Evolutionary conservation across 257 asterid genomes (phyloP), one percentile per base, ranked within the genome.

Genomic region (Oldenlandia corymbosa): DNA sequence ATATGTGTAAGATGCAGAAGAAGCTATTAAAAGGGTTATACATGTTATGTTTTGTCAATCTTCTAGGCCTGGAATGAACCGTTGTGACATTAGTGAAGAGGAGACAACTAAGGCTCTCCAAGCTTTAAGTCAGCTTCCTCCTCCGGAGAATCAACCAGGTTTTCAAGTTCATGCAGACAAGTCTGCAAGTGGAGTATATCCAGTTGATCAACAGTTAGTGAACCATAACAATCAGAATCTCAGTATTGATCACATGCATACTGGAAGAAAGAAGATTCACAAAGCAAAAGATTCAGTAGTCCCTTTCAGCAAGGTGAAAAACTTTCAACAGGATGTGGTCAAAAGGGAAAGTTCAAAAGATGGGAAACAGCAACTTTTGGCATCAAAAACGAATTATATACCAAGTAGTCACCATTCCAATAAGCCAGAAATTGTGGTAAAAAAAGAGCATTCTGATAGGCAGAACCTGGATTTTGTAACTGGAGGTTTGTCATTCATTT

Each of bases 41-140:
- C 58, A 52, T 10, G 24, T 52, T 30, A 21, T 24, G 26, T 13
- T 75, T 71, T 66, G 14, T 68, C 71, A 46, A 52, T 59, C 64
- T 72, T 60, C 39, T 87, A 93, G 99, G 82, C 91, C 97, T 73
- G 95, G 95, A 71, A 79, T 85, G 94, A 90, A 90, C 79, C 72
- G 43, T 34, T 93, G 99, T 71, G 83, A 80, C 50, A 54, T 93
- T 63, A 75, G 82, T 62, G 89, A 93, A 75, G 93, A 81, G 16
- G 89, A 81, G 41, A 93, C 97, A 20, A 78, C 94, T 28, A 76
- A 60, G 58, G 95, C 94, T 76, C 68, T 87, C 51, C 75, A 59
- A 45, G 83, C 88, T 39, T 75, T 58, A 27, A 76, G 67, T 77
- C 78, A 60, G 60, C 70, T 62, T 58, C 85, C 95, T 37, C 45